These are phyloP conservation scores for Luffa acutangula DNA, from an alignment of 306 rosid species.

Conservation along the genomic window DNA sequence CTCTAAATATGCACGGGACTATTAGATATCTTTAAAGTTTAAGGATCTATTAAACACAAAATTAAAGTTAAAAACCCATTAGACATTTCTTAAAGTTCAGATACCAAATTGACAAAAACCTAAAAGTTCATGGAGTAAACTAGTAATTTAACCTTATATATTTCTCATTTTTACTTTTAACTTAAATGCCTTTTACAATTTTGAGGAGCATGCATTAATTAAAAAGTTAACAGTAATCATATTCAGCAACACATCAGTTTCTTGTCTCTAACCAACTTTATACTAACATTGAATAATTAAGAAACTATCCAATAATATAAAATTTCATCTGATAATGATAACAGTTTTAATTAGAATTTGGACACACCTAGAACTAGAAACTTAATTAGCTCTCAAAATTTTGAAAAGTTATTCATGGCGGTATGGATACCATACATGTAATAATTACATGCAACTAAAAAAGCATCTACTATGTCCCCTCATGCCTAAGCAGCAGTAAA, in stretches of 20 bases:
- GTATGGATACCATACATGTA: background rate
- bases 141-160: no score
- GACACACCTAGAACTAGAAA: background rate
- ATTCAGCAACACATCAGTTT: background rate
- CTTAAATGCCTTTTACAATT: background rate
- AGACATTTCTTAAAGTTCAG: no score
- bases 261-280: background rate
- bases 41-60: no score
- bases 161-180: background rate
- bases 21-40: no score
- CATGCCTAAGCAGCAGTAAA: background rate
- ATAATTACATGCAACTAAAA: slow-evolving; percentile 2
- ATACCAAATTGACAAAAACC: no score
- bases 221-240: background rate
- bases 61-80: no score
- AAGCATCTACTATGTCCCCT: background rate
- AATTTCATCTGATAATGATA: background rate
- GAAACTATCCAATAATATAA: background rate
- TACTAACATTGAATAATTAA: background rate
- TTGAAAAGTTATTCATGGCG: background rate
- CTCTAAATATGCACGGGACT: no score
- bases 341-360: background rate
- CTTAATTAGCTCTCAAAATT: background rate
- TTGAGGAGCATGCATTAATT: background rate
- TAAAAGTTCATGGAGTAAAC: no score